Base-by-base conservation (phyloP, 2,329 filamentous ascomycete species). In the Paraconiothyrium sp. region DNA sequence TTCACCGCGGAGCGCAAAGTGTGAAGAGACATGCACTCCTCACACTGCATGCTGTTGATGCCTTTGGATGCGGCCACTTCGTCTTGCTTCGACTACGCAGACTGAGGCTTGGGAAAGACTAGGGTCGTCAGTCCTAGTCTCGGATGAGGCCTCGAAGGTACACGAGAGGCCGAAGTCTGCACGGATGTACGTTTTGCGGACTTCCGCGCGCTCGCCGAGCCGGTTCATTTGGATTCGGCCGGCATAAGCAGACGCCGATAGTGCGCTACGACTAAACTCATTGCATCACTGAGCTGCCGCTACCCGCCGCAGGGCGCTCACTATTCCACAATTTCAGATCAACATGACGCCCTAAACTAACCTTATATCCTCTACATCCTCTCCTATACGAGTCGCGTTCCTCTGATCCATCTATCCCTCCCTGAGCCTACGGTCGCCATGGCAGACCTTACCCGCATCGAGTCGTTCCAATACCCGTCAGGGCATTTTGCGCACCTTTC, bases 401-500 rank as follows among this genome's bases (percentile, higher is more conserved):
- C 57, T 43, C 54, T 34, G 10, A 35, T 52, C n/a, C 51, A 35
- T n/a, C 54, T 34, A 24, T 22, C 47, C 58, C 56, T 47, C 22
- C 27, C 27, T 30, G 4, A 56, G 20, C 30, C 51, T 13, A 7
- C 37, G 41, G 35, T 51, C 57, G 65, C 37, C 64, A 78, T 78
- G 75, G 70, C 75, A 14, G 75, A 79, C 47, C 73, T 80, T 35
- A 67, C 63, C 49, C 69, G 75, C 61, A 62, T 77, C 64, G 78
- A 80, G 63, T 80, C 78, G n/a, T 79, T 77, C 67, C 79, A 84
- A 73, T 94, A 91, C 78, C 91, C 91, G 2, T 82, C 86, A 52
- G 93, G 92, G n/a, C 93, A 97, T 76, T 82, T 94, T 49, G 90
- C 92, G 52, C 90, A 94, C 78, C 84, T 97, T 62, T 92, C 83